Conservation (phyloP, 1,139 yeast genomes). For the Nakaseomyces sp. region DNA sequence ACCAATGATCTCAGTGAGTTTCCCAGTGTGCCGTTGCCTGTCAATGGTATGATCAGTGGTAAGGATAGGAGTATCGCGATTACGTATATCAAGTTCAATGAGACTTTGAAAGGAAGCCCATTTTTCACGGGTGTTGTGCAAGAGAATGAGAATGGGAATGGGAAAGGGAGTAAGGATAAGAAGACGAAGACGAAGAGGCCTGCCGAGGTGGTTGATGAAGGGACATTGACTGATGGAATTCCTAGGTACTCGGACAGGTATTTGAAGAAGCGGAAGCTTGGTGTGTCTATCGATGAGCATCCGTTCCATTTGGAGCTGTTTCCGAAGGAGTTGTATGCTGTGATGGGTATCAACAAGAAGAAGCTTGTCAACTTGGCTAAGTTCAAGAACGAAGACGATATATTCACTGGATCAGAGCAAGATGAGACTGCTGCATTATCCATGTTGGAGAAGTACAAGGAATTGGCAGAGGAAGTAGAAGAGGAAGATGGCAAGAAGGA, state of each 20-base stretch:
- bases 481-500: slow-evolving; percentile 54
- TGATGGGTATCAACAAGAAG: slow-evolving; percentile 59
- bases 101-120: slow-evolving; percentile 61
- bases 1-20: slow-evolving; percentile 21
- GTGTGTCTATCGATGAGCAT: slow-evolving; percentile 72
- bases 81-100: slow-evolving; percentile 52
- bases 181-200: slow-evolving; percentile 9
- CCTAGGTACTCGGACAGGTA: slow-evolving; percentile 69
- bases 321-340: slow-evolving; percentile 70
- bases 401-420: slow-evolving; percentile 29
- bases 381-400: slow-evolving; percentile 41
- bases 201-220: slow-evolving; percentile 28
- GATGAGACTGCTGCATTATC: slow-evolving; percentile 36
- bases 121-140: slow-evolving; percentile 60
- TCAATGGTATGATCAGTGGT: slow-evolving; percentile 52
- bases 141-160: slow-evolving; percentile 11
- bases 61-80: slow-evolving; percentile 54
- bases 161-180: slow-evolving; percentile 7
- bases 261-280: slow-evolving; percentile 63
- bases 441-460: slow-evolving; percentile 51
- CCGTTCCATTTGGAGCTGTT: slow-evolving; percentile 66
- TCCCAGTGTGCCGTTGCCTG: slow-evolving; percentile 45
- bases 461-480: slow-evolving; percentile 52
- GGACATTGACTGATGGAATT: slow-evolving; percentile 49
- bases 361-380: slow-evolving; percentile 46